Percentiles rank a stretch among this genome's conserved stretches.
Conservation (phyloP, 805 yeast species). For the Yarrowia sp. region DNA sequence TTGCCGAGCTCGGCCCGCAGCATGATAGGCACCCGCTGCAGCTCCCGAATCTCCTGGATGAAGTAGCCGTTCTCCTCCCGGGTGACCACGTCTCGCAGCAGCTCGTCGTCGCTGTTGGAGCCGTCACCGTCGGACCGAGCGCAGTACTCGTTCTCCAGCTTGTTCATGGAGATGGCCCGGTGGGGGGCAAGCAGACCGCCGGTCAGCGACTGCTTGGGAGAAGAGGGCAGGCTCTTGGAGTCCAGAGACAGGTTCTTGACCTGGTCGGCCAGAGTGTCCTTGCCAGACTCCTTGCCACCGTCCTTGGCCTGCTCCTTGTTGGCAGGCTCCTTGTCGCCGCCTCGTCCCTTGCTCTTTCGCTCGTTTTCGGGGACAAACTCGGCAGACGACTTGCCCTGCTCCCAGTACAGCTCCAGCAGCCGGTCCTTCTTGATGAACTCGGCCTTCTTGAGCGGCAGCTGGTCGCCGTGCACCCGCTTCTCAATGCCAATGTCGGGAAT, state of each 20-base stretch:
- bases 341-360: conserved; percentile 29
- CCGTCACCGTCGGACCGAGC: conserved; percentile 39
- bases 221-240: conserved; percentile 49
- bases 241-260: conserved; percentile 34
- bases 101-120: conserved; percentile 37
- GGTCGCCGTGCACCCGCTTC: conserved; percentile 97
- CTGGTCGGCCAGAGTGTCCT: conserved; percentile 24
- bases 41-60: conserved; percentile 82
- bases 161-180: conserved; percentile 45
- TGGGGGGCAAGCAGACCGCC: conserved; percentile 42
- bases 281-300: not conserved
- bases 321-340: not conserved
- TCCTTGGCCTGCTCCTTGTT: not conserved
- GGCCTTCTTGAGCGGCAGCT: conserved; percentile 88
- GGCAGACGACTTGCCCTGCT: conserved; percentile 88
- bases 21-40: conserved; percentile 80
- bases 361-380: conserved; percentile 85
- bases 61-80: conserved; percentile 66
- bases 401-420: conserved; percentile 87
- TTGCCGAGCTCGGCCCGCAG: conserved; percentile 91
- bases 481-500: conserved; percentile 94
- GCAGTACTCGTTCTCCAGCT: conserved; percentile 41
- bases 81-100: conserved; percentile 58
- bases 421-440: conserved; percentile 79
- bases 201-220: conserved; percentile 43